These are phyloP conservation scores for Mitragyna speciosa DNA, from an alignment of 257 asterid species.

Conservation along the genomic window DNA sequence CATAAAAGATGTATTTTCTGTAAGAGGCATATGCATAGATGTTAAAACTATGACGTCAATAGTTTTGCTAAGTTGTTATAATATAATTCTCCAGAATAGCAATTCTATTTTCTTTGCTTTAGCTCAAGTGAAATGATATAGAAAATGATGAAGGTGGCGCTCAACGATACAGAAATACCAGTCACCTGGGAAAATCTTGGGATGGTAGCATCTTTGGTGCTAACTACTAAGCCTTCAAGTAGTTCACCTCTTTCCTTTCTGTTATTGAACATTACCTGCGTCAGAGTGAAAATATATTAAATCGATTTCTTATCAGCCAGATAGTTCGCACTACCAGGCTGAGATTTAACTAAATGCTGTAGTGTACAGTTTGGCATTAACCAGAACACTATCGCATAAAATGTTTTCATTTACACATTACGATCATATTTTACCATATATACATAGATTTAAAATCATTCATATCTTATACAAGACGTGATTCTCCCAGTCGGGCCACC, in stretches of 20 bases:
- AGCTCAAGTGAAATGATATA: neutral
- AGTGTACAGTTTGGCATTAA: neutral
- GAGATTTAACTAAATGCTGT: neutral
- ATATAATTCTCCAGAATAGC: neutral
- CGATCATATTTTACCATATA: neutral
- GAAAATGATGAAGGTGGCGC: neutral
- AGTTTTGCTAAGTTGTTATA: neutral
- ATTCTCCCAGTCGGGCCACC: too few relatives aligned
- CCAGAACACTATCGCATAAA: neutral
- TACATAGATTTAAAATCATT: too few relatives aligned
- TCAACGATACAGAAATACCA: neutral
- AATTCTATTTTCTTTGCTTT: neutral
- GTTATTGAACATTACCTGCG: slow-evolving; percentile 84
- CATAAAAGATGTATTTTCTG: slow-evolving; percentile 88
- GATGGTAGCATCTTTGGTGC: slow-evolving; percentile 64
- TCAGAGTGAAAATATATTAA: neutral
- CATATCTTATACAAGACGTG: too few relatives aligned
- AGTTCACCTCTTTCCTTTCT: slow-evolving; percentile 83
- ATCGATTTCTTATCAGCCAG: neutral
- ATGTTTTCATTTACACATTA: neutral
- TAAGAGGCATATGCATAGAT: neutral
- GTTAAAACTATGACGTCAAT: neutral
- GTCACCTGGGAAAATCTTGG: slow-evolving; percentile 66
- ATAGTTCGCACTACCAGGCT: neutral
- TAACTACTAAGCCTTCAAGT: slow-evolving; percentile 70